Percentiles rank a stretch among this genome's conserved stretches.
Evolutionary conservation across 1,284 basidiomycete species (phyloP).

Genomic region (Neolentinus lepideus): DNA sequence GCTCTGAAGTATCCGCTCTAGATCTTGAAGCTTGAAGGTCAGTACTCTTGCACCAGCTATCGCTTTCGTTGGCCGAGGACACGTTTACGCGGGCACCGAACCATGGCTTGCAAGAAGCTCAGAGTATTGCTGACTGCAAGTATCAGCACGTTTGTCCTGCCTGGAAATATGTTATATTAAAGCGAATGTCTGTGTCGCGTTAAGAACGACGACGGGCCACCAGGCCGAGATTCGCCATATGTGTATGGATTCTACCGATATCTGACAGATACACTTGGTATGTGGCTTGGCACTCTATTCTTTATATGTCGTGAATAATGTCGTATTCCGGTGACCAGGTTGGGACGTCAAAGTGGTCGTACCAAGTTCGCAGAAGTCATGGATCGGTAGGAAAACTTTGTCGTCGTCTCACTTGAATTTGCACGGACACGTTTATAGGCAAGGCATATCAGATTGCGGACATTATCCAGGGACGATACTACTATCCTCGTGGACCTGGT

Average conservation of each 20-base stretch:
- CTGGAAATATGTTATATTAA: conserved; percentile 6
- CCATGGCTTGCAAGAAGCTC: conserved; percentile 18
- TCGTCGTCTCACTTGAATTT: conserved; percentile 4
- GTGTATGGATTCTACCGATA: conserved; percentile 73
- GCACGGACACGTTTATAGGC: conserved; percentile 33
- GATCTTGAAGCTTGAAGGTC: no score
- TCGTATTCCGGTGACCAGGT: conserved; percentile 28
- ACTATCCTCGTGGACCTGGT: conserved; percentile 69
- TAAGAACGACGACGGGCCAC: conserved; percentile 88
- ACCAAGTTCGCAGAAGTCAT: conserved; percentile 84
- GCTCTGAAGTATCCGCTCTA: background rate
- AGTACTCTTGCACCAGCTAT: background rate
- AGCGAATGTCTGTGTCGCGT: background rate
- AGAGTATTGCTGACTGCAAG: conserved; percentile 55
- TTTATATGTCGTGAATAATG: conserved; percentile 3
- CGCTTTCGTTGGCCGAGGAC: no score
- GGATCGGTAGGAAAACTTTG: conserved; percentile 57
- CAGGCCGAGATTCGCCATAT: conserved; percentile 74
- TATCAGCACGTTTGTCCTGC: conserved; percentile 9
- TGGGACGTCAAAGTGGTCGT: conserved; percentile 89
- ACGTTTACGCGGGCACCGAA: no score
- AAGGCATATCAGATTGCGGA: conserved; percentile 85
- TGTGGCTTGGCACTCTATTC: conserved; percentile 4
- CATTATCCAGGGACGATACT: conserved; percentile 69
- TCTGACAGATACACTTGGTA: conserved; percentile 60